Percentiles rank a stretch among this genome's conserved stretches.
Evolutionary conservation across 352 stramenopile genomes (phyloP).

Genomic region (Globisporangium mamillatum): DNA sequence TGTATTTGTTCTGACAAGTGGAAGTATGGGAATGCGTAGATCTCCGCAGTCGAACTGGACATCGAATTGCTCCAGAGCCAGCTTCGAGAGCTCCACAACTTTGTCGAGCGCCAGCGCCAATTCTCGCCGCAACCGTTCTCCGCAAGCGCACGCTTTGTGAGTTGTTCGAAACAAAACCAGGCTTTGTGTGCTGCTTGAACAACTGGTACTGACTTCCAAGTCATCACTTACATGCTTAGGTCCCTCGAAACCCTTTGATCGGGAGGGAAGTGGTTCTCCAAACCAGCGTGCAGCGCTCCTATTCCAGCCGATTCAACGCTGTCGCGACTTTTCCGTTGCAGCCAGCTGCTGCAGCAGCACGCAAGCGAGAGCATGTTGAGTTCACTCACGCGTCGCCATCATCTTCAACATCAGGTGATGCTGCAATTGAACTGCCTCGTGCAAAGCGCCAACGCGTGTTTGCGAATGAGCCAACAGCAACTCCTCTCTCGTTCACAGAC

Average conservation of each 20-base stretch:
- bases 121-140: slow-evolving; percentile 15
- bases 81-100: slow-evolving; percentile 52
- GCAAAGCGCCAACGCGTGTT: slow-evolving; percentile 44
- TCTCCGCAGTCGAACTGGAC: slow-evolving; percentile 49
- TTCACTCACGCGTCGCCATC: slow-evolving; percentile 21
- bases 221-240: not conserved
- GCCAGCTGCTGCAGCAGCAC: slow-evolving; percentile 9
- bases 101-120: slow-evolving; percentile 47
- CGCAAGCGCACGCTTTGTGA: slow-evolving; percentile 6
- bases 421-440: slow-evolving; percentile 17
- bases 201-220: not conserved
- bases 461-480: slow-evolving; percentile 29
- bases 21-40: slow-evolving; percentile 23
- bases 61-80: slow-evolving; percentile 61
- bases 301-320: slow-evolving; percentile 37
- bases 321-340: slow-evolving; percentile 35
- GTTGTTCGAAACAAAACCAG: not conserved
- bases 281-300: slow-evolving; percentile 16
- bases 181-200: not conserved
- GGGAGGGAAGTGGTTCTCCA: slow-evolving; percentile 39
- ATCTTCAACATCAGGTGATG: slow-evolving; percentile 19
- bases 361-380: slow-evolving; percentile 36
- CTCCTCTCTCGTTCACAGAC: slow-evolving; percentile 43
- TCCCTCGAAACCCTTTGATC: slow-evolving; percentile 31
- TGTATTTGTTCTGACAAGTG: not conserved